Base-by-base conservation (phyloP, 768 basidiomycete genomes). In the Tricholoma bakamatsutake region DNA sequence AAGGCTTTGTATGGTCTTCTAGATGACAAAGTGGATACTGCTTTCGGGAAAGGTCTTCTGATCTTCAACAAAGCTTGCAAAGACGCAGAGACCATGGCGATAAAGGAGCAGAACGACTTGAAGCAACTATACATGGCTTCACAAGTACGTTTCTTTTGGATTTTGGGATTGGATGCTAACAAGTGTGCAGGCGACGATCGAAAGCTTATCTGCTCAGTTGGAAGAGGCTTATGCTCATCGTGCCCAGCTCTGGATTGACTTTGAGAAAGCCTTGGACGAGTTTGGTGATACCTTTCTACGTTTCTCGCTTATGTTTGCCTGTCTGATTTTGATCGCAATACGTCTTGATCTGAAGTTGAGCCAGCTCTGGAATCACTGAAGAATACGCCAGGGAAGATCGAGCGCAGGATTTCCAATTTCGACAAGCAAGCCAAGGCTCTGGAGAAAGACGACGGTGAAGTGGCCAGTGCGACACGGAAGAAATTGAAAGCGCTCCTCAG, bases 41-140 rank as follows among this genome's bases (percentile, higher is more conserved):
- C 59, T 1, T 77, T 69, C 55, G 69, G 65, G 0, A 69, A 68
- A 52, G 84, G 80, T 6, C 64, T 87, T 34, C 65, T 80, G 10
- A 65, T 69, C 5, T 81, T 87, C 68, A 79, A 86, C 63, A 74
- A 76, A 15, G 79, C 76, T 18, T 78, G 82, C 66, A 81, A 80
- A 62, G 71, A 71, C 10, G 67, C 79, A 49, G 87, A 89, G 63
- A 61, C 65, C 0, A 62, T 74, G 15, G 68, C 71, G 13, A 69
- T 79, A 30, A 69, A 68, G 33, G 77, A 80, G 57, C 69, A 80
- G 55, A 71, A 75, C 53, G 71, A 75, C 18, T 55, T 80, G 17
- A 70, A 69, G 58, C 62, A 70, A 9, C 68, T 70, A 28, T 76
- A 76, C 55, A 52, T 64, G 17, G 68, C 68, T 8, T 72, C 75